These are phyloP conservation scores for Phascolomyces articulosus DNA, from an alignment of 371 early-diverging fungal genomes.

Conservation along the genomic window DNA sequence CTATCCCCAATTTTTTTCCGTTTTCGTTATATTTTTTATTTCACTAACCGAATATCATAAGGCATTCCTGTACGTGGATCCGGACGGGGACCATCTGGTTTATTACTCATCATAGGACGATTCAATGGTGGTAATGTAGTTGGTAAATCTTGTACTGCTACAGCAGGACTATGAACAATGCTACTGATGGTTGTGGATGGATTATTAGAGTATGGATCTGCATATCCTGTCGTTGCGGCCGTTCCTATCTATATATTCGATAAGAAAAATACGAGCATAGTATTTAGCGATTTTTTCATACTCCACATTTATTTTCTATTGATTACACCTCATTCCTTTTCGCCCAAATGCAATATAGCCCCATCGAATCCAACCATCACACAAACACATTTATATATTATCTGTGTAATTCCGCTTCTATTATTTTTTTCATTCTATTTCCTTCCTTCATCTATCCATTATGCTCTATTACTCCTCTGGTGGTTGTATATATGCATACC, in stretches of 20 bases:
- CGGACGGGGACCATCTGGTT: not conserved
- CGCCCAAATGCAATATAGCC: no score
- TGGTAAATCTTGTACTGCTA: not conserved
- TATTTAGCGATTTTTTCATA: no score
- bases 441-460: no score
- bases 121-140: conserved; percentile 2
- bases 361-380: no score
- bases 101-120: not conserved
- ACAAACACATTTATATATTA: no score
- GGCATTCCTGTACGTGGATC: not conserved
- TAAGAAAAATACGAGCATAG: not conserved
- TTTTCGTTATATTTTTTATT: not conserved
- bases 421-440: no score
- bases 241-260: not conserved
- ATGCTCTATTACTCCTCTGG: no score
- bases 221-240: not conserved
- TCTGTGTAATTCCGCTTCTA: no score
- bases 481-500: not conserved
- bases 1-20: not conserved
- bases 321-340: no score
- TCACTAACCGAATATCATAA: not conserved
- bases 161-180: conserved; percentile 1
- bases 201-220: conserved; percentile 1
- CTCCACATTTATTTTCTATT: no score
- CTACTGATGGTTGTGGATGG: not conserved